Percentiles rank a stretch among this genome's conserved stretches.
Evolutionary conservation across 345 rosid genomes (phyloP).

Genomic region (Brassica incana): DNA sequence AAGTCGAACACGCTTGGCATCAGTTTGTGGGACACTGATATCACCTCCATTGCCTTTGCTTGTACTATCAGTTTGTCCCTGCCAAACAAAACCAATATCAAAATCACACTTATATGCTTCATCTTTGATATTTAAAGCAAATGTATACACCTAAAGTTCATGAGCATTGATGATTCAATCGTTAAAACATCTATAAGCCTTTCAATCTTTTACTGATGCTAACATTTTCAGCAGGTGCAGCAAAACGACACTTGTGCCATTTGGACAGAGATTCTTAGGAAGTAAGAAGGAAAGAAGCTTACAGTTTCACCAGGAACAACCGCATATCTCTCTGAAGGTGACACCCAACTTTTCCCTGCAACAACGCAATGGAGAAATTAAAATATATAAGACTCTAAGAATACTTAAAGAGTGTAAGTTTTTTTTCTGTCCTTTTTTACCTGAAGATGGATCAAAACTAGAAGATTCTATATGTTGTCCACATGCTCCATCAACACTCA

Average conservation of each 20-base stretch:
- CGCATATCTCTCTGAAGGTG: slow-evolving; percentile 87
- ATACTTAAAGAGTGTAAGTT: too few relatives aligned
- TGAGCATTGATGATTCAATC: background rate
- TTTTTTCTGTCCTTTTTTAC: slow-evolving; percentile 32
- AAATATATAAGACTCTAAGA: background rate
- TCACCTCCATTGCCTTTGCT: slow-evolving; percentile 54
- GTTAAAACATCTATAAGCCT: too few relatives aligned
- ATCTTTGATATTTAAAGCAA: slow-evolving; percentile 1
- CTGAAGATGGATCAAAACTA: slow-evolving; percentile 64
- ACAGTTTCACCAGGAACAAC: slow-evolving; percentile 83
- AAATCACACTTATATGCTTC: background rate
- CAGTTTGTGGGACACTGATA: slow-evolving; percentile 64
- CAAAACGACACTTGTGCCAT: background rate
- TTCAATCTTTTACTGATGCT: background rate
- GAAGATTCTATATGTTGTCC: slow-evolving; percentile 76
- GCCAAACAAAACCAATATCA: slow-evolving; percentile 21
- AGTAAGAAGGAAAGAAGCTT: slow-evolving; percentile 31
- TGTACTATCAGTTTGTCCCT: slow-evolving; percentile 45
- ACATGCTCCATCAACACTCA: slow-evolving; percentile 81
- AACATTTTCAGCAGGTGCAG: background rate
- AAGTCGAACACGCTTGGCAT: slow-evolving; percentile 56
- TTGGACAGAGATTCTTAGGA: background rate
- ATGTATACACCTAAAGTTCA: background rate
- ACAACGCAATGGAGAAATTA: background rate
- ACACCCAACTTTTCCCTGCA: slow-evolving; percentile 84